A percentile compares a stretch with the other conserved stretches of the same genome.
Evolutionary conservation across 2,329 filamentous ascomycete species (phyloP).

Genomic region (Colletotrichum chrysophilum): DNA sequence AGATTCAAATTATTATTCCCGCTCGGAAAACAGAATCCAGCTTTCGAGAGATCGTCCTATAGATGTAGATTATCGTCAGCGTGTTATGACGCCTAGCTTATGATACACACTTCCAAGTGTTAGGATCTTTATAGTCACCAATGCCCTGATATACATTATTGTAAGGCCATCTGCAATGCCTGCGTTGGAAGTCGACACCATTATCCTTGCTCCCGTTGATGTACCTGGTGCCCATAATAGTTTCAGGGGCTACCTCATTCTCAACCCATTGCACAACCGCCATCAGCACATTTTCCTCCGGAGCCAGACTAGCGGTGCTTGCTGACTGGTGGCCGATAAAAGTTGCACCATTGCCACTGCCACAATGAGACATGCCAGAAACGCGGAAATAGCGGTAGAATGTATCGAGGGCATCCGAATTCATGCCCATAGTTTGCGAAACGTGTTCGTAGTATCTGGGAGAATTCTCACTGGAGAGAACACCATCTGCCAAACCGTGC

Average conservation of each 20-base stretch:
- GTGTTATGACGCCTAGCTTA: not conserved
- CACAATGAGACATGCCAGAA: slow-evolving; percentile 37
- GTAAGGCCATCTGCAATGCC: slow-evolving; percentile 38
- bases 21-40: not conserved
- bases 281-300: slow-evolving; percentile 33
- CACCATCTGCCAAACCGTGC: slow-evolving; percentile 47
- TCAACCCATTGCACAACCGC: slow-evolving; percentile 34
- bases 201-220: slow-evolving; percentile 28
- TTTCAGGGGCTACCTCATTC: slow-evolving; percentile 30
- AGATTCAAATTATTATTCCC: not conserved
- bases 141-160: slow-evolving; percentile 32
- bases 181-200: slow-evolving; percentile 31
- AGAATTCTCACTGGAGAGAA: slow-evolving; percentile 48
- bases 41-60: not conserved
- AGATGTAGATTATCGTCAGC: not conserved
- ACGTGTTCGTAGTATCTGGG: slow-evolving; percentile 55
- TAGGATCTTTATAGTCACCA: slow-evolving; percentile 13
- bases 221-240: slow-evolving; percentile 37
- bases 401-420: slow-evolving; percentile 33
- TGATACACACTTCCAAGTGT: slow-evolving; percentile 12
- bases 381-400: slow-evolving; percentile 38
- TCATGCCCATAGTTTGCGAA: slow-evolving; percentile 43
- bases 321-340: slow-evolving; percentile 30
- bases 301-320: slow-evolving; percentile 27
- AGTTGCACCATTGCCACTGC: slow-evolving; percentile 29